These are phyloP conservation scores for Daldinia sp. DNA, from an alignment of 2,329 filamentous ascomycete genomes.

Conservation along the genomic window DNA sequence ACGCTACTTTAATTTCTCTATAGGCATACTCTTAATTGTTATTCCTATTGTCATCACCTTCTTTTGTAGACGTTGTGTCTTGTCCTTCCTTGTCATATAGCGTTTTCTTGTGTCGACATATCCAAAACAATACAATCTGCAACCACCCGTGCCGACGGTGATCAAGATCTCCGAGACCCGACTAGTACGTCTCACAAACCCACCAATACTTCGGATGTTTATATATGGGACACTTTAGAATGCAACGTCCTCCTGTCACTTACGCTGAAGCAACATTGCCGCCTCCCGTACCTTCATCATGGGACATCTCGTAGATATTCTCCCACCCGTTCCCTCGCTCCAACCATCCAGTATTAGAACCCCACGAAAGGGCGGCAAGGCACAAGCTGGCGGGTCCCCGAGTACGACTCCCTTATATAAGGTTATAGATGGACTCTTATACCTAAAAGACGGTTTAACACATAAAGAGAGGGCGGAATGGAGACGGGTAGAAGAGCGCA, in stretches of 20 bases:
- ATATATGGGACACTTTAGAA: conserved; percentile 15
- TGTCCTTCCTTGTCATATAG: background rate
- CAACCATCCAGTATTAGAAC: conserved; percentile 15
- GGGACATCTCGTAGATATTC: conserved; percentile 38
- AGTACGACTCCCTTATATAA: conserved; percentile 45
- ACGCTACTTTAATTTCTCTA: background rate
- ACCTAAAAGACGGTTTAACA: conserved; percentile 62
- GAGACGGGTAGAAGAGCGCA: conserved; percentile 62
- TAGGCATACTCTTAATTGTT: background rate
- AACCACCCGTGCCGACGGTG: background rate
- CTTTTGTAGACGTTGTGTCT: background rate
- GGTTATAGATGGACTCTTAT: conserved; percentile 54
- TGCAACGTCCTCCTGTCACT: conserved; percentile 15
- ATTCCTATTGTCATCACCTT: background rate
- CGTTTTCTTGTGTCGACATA: background rate
- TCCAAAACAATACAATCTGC: background rate
- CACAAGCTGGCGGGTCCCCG: conserved; percentile 4
- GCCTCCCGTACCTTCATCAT: conserved; percentile 34
- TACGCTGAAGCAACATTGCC: conserved; percentile 9
- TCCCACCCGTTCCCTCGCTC: conserved; percentile 34
- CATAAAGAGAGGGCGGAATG: conserved; percentile 58
- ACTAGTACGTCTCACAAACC: background rate
- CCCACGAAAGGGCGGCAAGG: conserved; percentile 15
- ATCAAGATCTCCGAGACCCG: background rate
- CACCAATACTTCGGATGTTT: background rate